These are phyloP conservation scores for Lachnellula hyalina DNA, from an alignment of 2,329 filamentous ascomycete species.

Conservation along the genomic window DNA sequence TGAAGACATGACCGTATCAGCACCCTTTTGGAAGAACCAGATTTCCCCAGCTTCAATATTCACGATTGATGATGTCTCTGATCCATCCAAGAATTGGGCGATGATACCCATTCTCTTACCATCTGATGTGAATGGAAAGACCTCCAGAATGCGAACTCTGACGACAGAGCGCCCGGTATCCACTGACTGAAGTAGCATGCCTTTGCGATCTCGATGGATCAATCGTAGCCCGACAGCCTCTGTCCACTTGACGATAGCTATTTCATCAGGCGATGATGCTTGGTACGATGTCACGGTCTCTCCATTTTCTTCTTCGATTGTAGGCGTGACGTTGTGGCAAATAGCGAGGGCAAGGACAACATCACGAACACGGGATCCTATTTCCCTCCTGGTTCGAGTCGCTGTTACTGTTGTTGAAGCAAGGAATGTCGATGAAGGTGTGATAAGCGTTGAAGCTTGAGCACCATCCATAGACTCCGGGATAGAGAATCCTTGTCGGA, in stretches of 20 bases:
- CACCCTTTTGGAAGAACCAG: conserved; percentile 98
- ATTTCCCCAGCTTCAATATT: conserved; percentile 66
- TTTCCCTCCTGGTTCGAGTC: conserved; percentile 85
- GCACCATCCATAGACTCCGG: conserved; percentile 41
- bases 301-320: conserved; percentile 76
- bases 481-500: conserved; percentile 73
- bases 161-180: conserved; percentile 71
- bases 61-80: conserved; percentile 41
- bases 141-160: conserved; percentile 80
- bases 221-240: conserved; percentile 86
- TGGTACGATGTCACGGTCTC: conserved; percentile 79
- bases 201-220: conserved; percentile 77
- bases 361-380: conserved; percentile 87
- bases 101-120: conserved; percentile 98
- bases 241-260: conserved; percentile 94
- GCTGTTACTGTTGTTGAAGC: conserved; percentile 53
- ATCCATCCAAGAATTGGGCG: conserved; percentile 70
- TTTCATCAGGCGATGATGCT: conserved; percentile 95
- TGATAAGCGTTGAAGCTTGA: conserved; percentile 54
- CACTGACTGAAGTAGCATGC: conserved; percentile 75
- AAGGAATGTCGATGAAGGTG: conserved; percentile 67
- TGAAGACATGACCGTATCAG: conserved; percentile 94
- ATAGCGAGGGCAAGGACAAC: conserved; percentile 86
- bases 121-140: conserved; percentile 97
- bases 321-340: conserved; percentile 96